Evolutionary conservation across 2,329 filamentous ascomycete species (phyloP).

Genomic region (Hawksworthiomyces lignivorus): DNA sequence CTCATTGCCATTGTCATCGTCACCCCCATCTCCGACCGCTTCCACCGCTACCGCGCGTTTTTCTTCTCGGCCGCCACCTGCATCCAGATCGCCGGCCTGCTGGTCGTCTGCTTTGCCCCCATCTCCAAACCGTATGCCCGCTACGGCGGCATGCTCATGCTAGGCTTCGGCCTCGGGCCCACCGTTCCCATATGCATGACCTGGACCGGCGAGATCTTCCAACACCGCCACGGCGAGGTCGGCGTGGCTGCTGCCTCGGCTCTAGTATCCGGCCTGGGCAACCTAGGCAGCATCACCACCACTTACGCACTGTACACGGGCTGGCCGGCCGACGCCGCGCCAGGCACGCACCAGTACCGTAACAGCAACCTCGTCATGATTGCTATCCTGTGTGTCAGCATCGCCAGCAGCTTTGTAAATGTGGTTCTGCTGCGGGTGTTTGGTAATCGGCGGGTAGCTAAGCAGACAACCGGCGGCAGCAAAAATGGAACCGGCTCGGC

Average conservation of each 20-base stretch:
- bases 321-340: conserved; percentile 68
- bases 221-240: conserved; percentile 80
- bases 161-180: conserved; percentile 83
- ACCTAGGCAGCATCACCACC: conserved; percentile 76
- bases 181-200: conserved; percentile 92
- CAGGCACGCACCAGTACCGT: conserved; percentile 64
- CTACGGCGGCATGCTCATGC: conserved; percentile 81
- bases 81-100: conserved; percentile 74
- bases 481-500: conserved; percentile 39
- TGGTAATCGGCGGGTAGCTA: conserved; percentile 42
- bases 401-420: conserved; percentile 64
- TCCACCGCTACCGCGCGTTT: conserved; percentile 68
- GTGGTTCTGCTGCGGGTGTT: conserved; percentile 53
- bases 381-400: conserved; percentile 72
- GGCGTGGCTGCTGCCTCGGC: conserved; percentile 81
- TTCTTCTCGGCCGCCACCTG: conserved; percentile 73
- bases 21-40: conserved; percentile 79
- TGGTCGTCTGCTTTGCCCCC: conserved; percentile 66
- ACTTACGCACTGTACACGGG: conserved; percentile 86
- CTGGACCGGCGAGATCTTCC: conserved; percentile 87
- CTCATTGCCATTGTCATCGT: conserved; percentile 78
- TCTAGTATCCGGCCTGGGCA: conserved; percentile 79
- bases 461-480: conserved; percentile 30
- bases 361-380: conserved; percentile 86
- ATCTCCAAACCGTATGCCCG: conserved; percentile 66